Conservation (phyloP, 192 early-diverging fungal genomes). For the Linnemannia schmuckeri region DNA sequence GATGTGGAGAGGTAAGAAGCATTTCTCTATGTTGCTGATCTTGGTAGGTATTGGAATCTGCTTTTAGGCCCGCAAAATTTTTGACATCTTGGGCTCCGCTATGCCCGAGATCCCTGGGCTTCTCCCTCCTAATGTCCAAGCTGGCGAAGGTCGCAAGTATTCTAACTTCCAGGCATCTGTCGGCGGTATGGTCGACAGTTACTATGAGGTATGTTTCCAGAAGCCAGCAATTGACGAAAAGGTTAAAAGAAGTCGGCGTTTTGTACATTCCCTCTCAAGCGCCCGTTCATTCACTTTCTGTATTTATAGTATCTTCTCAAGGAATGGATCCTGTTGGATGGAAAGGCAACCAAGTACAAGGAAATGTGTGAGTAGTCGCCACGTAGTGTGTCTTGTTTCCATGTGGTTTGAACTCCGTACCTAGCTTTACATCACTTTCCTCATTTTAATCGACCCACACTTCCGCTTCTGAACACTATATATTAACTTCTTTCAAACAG, state of each 20-base stretch:
- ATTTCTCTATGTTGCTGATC: conserved; percentile 65
- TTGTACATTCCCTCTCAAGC: too few species aligned
- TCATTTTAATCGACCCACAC: too few species aligned
- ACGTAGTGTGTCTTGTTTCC: neutral
- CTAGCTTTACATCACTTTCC: too few species aligned
- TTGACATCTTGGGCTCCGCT: conserved; percentile 30
- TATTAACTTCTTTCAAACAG: conserved; percentile 17
- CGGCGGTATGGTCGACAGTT: conserved; percentile 68
- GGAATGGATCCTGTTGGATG: conserved; percentile 61
- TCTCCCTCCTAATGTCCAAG: conserved; percentile 4
- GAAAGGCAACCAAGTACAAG: conserved; percentile 46
- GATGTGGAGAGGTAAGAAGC: conserved; percentile 63
- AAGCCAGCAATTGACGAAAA: neutral
- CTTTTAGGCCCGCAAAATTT: conserved; percentile 37
- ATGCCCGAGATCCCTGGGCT: conserved; percentile 31
- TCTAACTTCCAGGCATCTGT: conserved; percentile 44
- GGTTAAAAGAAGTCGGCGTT: too few species aligned
- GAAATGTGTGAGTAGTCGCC: conserved; percentile 40
- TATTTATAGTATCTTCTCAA: conserved; percentile 66
- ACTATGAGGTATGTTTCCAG: conserved; percentile 65
- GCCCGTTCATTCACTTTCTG: neutral
- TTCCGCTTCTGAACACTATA: too few species aligned
- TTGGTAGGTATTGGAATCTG: neutral
- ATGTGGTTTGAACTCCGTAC: too few species aligned
- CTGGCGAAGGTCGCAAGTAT: neutral